These are phyloP conservation scores for Vitellaria paradoxa DNA, from an alignment of 179 eudicot genomes.

Conservation along the genomic window DNA sequence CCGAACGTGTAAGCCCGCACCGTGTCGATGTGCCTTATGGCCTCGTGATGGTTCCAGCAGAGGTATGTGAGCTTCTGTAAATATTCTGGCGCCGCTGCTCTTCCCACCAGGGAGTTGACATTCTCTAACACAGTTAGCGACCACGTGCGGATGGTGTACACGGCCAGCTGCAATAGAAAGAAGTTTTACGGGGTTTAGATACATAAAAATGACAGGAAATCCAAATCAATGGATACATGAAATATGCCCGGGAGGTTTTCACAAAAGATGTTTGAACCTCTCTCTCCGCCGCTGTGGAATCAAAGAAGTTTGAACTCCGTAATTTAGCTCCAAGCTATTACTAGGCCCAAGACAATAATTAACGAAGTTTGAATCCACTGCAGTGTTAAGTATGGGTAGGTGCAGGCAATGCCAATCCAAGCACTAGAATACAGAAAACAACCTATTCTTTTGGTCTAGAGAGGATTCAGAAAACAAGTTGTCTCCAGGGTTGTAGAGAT, in stretches of 20 bases:
- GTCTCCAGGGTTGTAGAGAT: background rate
- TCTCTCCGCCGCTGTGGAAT: background rate
- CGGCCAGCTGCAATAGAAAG: constrained; percentile 52
- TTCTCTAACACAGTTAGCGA: constrained; percentile 79
- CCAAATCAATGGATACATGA: no score
- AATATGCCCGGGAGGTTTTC: no score
- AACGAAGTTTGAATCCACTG: background rate
- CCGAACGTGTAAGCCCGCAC: constrained; percentile 88
- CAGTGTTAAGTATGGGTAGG: background rate
- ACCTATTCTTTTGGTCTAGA: background rate
- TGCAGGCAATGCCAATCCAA: background rate
- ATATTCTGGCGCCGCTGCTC: constrained; percentile 70
- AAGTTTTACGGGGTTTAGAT: background rate
- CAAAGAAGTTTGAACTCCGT: no score
- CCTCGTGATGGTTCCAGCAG: constrained; percentile 86
- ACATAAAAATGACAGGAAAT: background rate
- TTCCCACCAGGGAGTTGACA: constrained; percentile 73
- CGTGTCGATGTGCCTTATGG: constrained; percentile 70
- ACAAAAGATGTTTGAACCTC: no score
- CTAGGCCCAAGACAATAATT: no score
- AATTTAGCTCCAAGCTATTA: background rate
- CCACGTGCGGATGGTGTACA: constrained; percentile 88
- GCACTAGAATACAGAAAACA: background rate
- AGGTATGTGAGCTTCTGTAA: constrained; percentile 75
- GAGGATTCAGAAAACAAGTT: background rate